Conservation (phyloP, 2,329 filamentous ascomycete genomes). For the Coniella vitis region DNA sequence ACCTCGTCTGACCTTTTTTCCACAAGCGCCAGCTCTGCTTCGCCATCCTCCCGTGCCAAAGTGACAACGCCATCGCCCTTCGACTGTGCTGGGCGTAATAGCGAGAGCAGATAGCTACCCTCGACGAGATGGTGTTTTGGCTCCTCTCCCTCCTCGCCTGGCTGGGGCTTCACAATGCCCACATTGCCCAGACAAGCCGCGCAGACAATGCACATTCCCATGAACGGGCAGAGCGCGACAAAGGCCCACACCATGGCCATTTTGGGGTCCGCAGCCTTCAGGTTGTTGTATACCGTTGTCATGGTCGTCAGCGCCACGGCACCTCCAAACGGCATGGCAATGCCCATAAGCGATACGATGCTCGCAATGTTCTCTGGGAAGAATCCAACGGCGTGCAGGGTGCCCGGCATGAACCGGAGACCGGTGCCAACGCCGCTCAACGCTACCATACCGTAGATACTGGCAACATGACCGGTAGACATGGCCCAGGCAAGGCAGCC, state of each 20-base stretch:
- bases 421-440: constrained; percentile 57
- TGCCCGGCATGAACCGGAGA: constrained; percentile 44
- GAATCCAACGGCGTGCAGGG: constrained; percentile 56
- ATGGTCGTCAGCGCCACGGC: constrained; percentile 60
- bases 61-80: neutral
- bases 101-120: constrained; percentile 5
- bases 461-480: constrained; percentile 36
- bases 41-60: neutral
- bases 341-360: constrained; percentile 52
- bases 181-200: constrained; percentile 28
- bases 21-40: neutral
- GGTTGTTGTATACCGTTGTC: constrained; percentile 63
- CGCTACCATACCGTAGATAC: constrained; percentile 60
- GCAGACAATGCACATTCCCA: constrained; percentile 29
- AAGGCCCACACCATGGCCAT: constrained; percentile 58
- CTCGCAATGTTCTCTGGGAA: constrained; percentile 51
- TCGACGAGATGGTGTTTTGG: constrained; percentile 4
- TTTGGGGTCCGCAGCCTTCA: neutral
- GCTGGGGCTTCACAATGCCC: constrained; percentile 20
- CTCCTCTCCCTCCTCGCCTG: constrained; percentile 6
- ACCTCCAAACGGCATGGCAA: constrained; percentile 56
- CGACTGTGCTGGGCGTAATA: neutral
- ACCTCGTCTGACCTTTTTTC: neutral
- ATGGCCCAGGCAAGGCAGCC: constrained; percentile 52
- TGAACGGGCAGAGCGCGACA: constrained; percentile 53